Evolutionary conservation across 139 green algal genomes (phyloP), one percentile per base, ranked within the genome.

Genomic region (Tetraselmis striata): DNA sequence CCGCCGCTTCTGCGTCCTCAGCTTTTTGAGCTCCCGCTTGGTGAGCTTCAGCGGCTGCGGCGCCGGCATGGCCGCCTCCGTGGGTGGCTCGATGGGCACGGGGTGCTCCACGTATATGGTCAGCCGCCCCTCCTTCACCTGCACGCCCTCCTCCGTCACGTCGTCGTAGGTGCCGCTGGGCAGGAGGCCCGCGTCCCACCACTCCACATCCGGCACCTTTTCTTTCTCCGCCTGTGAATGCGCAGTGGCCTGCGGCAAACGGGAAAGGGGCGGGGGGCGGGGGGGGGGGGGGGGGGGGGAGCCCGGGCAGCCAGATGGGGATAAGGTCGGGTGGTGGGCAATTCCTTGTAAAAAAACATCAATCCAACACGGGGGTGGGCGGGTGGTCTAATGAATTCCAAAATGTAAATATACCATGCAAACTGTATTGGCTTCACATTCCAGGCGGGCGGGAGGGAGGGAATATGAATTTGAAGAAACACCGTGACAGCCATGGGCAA

Each of bases 21-120:
- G 85, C 93, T 99, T 99, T 85, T 98, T 97, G 84, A 92, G 82
- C 87, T 98, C 95, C 86, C 92, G 82, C 79, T 93, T 91, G 1
- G 94, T 97, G 2, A 97, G 90, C 89, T 92, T 95, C 29, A 97
- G 89, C 26, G 94, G 93, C 85, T 94, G 92, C 31, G 94, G 92
- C n/a, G 92, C 81, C 25, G 92, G 91, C 28, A 89, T 87, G 0
- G 95, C 88, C 26, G 89, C 88, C 90, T 97, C 95, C 0, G 89
- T 90, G 0, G 95, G 95, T 18, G 97, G 97, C 77, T 98, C 91
- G 1, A 99, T 91, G 2, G 92, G 91, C 32, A 99, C 89, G 1
- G 94, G 94, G 81, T 97, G 94, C 90, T 98, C 91, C 59, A 98
- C 87, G 32, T 92, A 92, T 23, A 88, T 30, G 0, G 91, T 97